Evolutionary conservation across 305 asterid species (phyloP).

Genomic region (Stenogyne calaminthoides): DNA sequence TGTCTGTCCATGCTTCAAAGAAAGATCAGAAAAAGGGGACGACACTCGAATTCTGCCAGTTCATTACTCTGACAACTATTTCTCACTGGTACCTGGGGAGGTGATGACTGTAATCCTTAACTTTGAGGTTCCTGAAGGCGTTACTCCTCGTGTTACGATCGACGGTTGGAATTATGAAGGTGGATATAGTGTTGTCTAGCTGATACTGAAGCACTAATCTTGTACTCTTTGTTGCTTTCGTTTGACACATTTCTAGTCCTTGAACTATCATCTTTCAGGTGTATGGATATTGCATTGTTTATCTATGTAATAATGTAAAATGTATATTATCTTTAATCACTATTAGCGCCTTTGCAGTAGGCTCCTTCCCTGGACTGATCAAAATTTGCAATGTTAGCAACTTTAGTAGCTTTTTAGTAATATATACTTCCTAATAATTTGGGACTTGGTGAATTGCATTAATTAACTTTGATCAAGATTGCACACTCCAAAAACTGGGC

Average conservation of each 20-base stretch:
- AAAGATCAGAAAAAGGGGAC: constrained; percentile 44
- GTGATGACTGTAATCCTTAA: constrained; percentile 58
- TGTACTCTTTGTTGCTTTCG: neutral
- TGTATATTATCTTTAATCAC: neutral
- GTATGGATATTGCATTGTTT: constrained; percentile 14
- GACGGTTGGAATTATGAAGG: constrained; percentile 72
- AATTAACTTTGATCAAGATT: too few relatives aligned
- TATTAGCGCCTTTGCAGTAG: neutral
- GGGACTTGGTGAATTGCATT: too few relatives aligned
- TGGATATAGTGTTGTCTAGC: constrained; percentile 43
- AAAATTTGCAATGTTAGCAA: too few relatives aligned
- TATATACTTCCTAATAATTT: too few relatives aligned
- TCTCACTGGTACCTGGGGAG: constrained; percentile 94
- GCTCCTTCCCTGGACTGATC: too few relatives aligned
- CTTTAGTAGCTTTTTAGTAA: too few relatives aligned
- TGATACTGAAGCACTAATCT: constrained; percentile 2
- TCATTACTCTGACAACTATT: constrained; percentile 92
- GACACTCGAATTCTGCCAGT: constrained; percentile 88
- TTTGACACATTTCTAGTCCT: neutral
- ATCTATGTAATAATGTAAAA: neutral
- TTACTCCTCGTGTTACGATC: constrained; percentile 58
- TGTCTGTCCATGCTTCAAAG: constrained; percentile 69
- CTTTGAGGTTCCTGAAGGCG: constrained; percentile 69
- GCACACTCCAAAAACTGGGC: too few relatives aligned
- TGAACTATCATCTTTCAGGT: neutral